phyloP scores from a whole-genome alignment of 495 filamentous ascomycete genomes.

The Evansstolkia leycettana region DNA sequence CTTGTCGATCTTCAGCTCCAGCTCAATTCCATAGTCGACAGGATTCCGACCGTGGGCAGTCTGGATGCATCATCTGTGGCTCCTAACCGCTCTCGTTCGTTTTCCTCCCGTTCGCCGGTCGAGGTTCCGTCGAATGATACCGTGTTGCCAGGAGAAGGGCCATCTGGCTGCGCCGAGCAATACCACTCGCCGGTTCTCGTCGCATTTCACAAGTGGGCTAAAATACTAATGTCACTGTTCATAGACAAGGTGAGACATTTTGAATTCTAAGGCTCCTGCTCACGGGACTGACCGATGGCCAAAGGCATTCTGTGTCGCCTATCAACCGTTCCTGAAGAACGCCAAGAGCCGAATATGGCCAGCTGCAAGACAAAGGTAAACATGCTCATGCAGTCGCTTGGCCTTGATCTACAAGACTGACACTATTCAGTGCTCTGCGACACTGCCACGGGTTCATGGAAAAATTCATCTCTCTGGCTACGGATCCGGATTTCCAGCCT shows the following conservation, averaged over 20 bases:
- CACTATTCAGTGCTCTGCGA: constrained; percentile 31
- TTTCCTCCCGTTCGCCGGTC: constrained; percentile 18
- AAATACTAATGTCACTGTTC: constrained; percentile 30
- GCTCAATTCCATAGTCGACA: constrained; percentile 28
- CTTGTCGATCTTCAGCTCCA: constrained; percentile 33
- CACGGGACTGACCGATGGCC: too few species aligned
- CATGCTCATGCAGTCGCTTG: background rate
- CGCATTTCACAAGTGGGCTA: constrained; percentile 35
- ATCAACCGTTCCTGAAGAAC: constrained; percentile 44
- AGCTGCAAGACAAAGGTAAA: constrained; percentile 37
- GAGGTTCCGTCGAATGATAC: constrained; percentile 14
- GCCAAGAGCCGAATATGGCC: constrained; percentile 43
- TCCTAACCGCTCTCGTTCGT: constrained; percentile 14
- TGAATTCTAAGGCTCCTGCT: background rate
- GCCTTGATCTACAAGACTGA: constrained; percentile 4
- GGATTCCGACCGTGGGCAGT: constrained; percentile 21
- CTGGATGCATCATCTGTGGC: constrained; percentile 6
- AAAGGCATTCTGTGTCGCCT: constrained; percentile 42
- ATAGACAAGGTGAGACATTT: constrained; percentile 27
- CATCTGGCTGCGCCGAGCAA: constrained; percentile 27
- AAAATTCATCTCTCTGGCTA: constrained; percentile 40
- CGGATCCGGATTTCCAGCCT: constrained; percentile 39
- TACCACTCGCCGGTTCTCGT: constrained; percentile 33
- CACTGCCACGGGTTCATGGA: constrained; percentile 44
- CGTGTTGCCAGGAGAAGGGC: constrained; percentile 25